A percentile compares a stretch with the other conserved stretches of the same genome.
phyloP scores from a whole-genome alignment of 2,329 filamentous ascomycete species.

The Decorospora gaudefroyi region DNA sequence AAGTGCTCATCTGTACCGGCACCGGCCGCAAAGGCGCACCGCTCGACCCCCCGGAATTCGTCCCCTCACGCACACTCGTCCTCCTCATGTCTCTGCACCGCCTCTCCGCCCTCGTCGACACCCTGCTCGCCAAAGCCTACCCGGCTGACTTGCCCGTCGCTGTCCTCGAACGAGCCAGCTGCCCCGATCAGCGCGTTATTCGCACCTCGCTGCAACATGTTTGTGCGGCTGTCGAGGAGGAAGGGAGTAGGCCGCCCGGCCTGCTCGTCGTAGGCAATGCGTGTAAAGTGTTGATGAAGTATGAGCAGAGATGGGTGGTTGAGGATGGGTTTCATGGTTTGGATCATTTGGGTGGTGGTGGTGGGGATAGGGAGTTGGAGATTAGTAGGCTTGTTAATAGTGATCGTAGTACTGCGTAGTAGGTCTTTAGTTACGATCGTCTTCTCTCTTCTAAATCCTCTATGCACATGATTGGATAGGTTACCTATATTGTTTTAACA shows the following conservation, averaged over 20 bases:
- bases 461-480: too few relatives aligned
- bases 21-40: constrained; percentile 88
- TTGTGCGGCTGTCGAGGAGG: constrained; percentile 79
- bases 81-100: constrained; percentile 96
- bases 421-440: too few relatives aligned
- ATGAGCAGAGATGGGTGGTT: constrained; percentile 73
- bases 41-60: constrained; percentile 79
- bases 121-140: constrained; percentile 65
- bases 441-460: too few relatives aligned
- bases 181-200: constrained; percentile 91
- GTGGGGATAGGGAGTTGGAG: constrained; percentile 29
- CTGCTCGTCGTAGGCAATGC: constrained; percentile 82
- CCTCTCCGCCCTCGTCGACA: constrained; percentile 71
- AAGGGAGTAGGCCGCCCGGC: constrained; percentile 87
- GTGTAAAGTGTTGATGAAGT: constrained; percentile 74
- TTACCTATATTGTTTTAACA: too few relatives aligned
- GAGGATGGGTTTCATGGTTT: constrained; percentile 84
- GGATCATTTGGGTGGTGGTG: constrained; percentile 52
- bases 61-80: constrained; percentile 78
- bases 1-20: constrained; percentile 94
- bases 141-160: constrained; percentile 82
- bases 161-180: constrained; percentile 90
- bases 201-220: constrained; percentile 82
- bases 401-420: constrained; percentile 14
- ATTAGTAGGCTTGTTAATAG: constrained; percentile 20